Conservation (phyloP, 2,329 filamentous ascomycete genomes). For the Microsporum canis region DNA sequence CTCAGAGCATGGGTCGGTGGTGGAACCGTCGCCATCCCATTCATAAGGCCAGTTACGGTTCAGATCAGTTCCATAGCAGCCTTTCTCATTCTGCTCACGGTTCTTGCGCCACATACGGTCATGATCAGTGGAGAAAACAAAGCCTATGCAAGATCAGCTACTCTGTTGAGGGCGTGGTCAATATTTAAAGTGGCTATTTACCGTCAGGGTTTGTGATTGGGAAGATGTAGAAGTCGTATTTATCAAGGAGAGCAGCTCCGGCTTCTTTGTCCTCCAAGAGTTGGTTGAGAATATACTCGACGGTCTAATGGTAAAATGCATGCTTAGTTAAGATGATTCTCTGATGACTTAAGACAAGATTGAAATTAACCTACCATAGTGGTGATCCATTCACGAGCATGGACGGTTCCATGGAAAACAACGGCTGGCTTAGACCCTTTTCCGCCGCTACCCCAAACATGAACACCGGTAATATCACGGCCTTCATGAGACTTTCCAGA, state of each 20-base stretch:
- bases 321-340: background rate
- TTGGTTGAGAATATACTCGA: conserved; percentile 43
- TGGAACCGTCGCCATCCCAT: conserved; percentile 42
- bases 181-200: conserved; percentile 15
- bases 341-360: background rate
- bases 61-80: conserved; percentile 43
- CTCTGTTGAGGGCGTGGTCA: background rate
- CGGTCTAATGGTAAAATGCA: conserved; percentile 1
- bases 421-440: conserved; percentile 42
- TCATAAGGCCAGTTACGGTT: conserved; percentile 48
- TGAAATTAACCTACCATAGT: conserved; percentile 33
- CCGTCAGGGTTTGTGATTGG: conserved; percentile 53
- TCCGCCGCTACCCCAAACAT: conserved; percentile 41
- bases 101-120: conserved; percentile 55
- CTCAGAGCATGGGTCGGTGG: conserved; percentile 42
- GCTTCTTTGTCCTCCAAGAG: conserved; percentile 36
- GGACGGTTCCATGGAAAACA: conserved; percentile 48
- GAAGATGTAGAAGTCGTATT: conserved; percentile 56
- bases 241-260: conserved; percentile 40
- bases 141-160: conserved; percentile 32
- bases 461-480: conserved; percentile 37
- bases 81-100: conserved; percentile 35
- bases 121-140: conserved; percentile 46
- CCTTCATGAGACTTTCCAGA: conserved; percentile 40
- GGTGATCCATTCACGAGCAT: conserved; percentile 51